Conservation (phyloP, 2,329 filamentous ascomycete species). For the Tolypocladium cylindrosporum region DNA sequence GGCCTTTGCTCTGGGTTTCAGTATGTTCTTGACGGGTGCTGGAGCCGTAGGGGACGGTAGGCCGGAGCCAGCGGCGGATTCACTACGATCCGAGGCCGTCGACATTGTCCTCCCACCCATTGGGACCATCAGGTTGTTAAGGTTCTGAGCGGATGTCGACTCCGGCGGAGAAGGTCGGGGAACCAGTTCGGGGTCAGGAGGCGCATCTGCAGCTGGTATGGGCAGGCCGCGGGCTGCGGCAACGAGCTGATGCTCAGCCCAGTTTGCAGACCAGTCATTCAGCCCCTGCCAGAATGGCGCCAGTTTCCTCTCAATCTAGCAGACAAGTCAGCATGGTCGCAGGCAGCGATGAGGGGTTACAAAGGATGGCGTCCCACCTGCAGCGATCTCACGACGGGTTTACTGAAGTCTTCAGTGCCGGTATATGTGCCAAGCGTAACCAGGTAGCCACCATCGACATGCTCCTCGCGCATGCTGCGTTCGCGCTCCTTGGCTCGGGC, state of each 20-base stretch:
- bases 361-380: slow-evolving; percentile 51
- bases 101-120: slow-evolving; percentile 70
- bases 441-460: slow-evolving; percentile 87
- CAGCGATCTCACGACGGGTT: slow-evolving; percentile 75
- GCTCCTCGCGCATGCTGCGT: slow-evolving; percentile 80
- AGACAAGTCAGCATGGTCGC: slow-evolving; percentile 7
- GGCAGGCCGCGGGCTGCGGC: slow-evolving; percentile 77
- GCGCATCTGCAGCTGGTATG: slow-evolving; percentile 74
- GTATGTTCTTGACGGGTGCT: slow-evolving; percentile 37
- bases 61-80: slow-evolving; percentile 49
- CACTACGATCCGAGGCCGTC: slow-evolving; percentile 60
- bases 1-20: slow-evolving; percentile 81
- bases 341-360: neutral
- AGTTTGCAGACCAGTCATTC: slow-evolving; percentile 77
- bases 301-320: slow-evolving; percentile 79
- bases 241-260: slow-evolving; percentile 93
- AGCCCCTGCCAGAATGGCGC: slow-evolving; percentile 95
- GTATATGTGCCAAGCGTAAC: slow-evolving; percentile 93
- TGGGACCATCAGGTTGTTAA: slow-evolving; percentile 69
- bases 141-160: slow-evolving; percentile 42
- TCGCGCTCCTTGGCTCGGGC: slow-evolving; percentile 75
- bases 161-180: slow-evolving; percentile 34
- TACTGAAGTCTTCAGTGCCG: slow-evolving; percentile 87
- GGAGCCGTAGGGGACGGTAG: slow-evolving; percentile 39
- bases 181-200: slow-evolving; percentile 58